Base-by-base conservation (phyloP, 495 filamentous ascomycete species). In the Clavariopsis aquatica region DNA sequence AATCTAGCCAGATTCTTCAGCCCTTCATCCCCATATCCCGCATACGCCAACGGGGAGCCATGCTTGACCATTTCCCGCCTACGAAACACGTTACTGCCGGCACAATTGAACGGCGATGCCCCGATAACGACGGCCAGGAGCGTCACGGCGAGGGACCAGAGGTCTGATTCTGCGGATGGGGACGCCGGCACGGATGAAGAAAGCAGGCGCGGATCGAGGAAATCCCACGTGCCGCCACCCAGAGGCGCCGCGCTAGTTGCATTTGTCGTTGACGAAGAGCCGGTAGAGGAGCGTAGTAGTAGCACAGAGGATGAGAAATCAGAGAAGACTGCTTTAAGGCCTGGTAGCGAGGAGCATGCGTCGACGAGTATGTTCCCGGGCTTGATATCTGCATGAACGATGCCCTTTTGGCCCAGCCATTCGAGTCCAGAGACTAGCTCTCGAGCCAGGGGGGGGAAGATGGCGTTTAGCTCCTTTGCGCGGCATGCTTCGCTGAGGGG, bases 361-460 rank as follows among this genome's bases (percentile, higher is more conserved):
- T 12, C 2, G 8, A 84, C 72, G 10, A 85, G 76, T 27, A 85
- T 73, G 53, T 84, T 85, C 17, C 76, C 76, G 0, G 83, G 82
- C 64, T 85, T 85, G 73, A 85, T 79, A 68, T 85, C 83, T 0
- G 80, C 83, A 62, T 85, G 83, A 17, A 86, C 75, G 38, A 84
- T 74, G 2, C 76, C 72, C 0, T 75, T 68, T 0, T 45, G 62
- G 52, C 85, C 81, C 17, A 88, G 73, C 78, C 83, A 87, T 12
- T 70, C 69, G 4, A 87, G 72, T 2, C 82, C 80, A 26, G 65
- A 62, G 31, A 86, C 76, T 5, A 87, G 75, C 38, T 78, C 74
- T 31, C 69, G 65, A 19, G 84, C 83, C 9, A 87, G 67, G 9
- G 72, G 68, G 6, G 73, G 70, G 23, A 73, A 77, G 0, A 69